phyloP scores from a whole-genome alignment of 352 stramenopile genomes.

The Elongisporangium anandrum region DNA sequence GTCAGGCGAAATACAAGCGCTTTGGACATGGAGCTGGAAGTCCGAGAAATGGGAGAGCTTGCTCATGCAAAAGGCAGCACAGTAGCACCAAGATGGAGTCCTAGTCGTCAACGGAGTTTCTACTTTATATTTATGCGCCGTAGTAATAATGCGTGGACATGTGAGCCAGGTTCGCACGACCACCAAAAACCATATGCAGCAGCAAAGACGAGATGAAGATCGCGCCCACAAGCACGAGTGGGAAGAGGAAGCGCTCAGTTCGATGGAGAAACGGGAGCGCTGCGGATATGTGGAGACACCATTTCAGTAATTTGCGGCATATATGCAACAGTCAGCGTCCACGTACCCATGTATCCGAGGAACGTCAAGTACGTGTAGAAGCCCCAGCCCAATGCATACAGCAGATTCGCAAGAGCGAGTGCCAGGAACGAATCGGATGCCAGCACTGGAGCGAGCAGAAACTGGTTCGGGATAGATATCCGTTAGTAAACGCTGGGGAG shows the following conservation, averaged over 20 bases:
- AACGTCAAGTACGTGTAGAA: constrained; percentile 99
- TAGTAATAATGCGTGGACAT: constrained; percentile 85
- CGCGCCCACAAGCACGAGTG: constrained; percentile 67
- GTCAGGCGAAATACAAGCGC: background rate
- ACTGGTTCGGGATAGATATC: constrained; percentile 63
- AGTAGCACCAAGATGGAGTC: background rate
- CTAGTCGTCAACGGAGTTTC: background rate
- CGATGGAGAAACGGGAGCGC: constrained; percentile 88
- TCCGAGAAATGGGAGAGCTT: background rate
- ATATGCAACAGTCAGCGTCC: background rate
- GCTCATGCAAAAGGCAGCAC: background rate
- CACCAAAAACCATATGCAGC: constrained; percentile 64
- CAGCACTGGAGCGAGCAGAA: constrained; percentile 94
- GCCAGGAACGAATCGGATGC: constrained; percentile 86
- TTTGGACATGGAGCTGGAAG: background rate
- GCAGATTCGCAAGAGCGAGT: constrained; percentile 89
- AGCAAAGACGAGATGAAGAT: constrained; percentile 83
- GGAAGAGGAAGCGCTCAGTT: constrained; percentile 88
- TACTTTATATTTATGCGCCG: background rate
- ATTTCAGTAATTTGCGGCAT: constrained; percentile 4
- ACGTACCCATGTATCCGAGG: constrained; percentile 92
- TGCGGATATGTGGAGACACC: constrained; percentile 8
- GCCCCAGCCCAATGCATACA: constrained; percentile 92
- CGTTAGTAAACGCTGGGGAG: constrained; percentile 6
- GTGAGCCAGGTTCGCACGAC: constrained; percentile 63